These are phyloP conservation scores for Cruciata laevipes DNA, from an alignment of 257 asterid genomes.

Conservation along the genomic window DNA sequence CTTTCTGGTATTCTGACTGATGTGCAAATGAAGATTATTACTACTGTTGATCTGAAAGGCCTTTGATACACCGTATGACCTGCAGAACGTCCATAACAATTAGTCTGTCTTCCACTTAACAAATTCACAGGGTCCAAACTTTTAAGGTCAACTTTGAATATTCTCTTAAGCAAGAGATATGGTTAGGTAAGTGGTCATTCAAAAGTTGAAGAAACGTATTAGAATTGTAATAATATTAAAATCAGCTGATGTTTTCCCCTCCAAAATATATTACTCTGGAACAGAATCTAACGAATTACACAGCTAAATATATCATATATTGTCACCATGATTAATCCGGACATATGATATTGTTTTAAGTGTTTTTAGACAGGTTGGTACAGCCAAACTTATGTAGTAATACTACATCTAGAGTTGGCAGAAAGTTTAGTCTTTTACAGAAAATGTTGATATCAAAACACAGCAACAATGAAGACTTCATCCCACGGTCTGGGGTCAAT, in stretches of 20 bases:
- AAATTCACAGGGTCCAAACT: background rate
- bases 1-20: slow-evolving; percentile 29
- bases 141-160: background rate
- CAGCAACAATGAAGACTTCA: background rate
- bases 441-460: background rate
- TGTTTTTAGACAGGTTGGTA: background rate
- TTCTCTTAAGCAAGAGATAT: background rate
- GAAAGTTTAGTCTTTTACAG: background rate
- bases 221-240: too few species aligned
- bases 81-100: slow-evolving; percentile 21
- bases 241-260: too few species aligned
- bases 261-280: too few species aligned
- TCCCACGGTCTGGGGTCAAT: background rate
- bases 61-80: slow-evolving; percentile 63
- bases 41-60: slow-evolving; percentile 26
- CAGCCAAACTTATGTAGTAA: background rate
- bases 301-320: too few species aligned
- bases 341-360: too few species aligned
- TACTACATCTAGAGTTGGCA: background rate
- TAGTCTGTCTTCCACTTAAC: slow-evolving; percentile 11
- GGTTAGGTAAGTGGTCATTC: background rate
- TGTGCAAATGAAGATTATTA: slow-evolving; percentile 21
- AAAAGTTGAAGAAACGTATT: background rate
- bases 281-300: too few species aligned
- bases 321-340: background rate